Conservation (phyloP, 805 yeast genomes). For the Clavispora carvajalis region DNA sequence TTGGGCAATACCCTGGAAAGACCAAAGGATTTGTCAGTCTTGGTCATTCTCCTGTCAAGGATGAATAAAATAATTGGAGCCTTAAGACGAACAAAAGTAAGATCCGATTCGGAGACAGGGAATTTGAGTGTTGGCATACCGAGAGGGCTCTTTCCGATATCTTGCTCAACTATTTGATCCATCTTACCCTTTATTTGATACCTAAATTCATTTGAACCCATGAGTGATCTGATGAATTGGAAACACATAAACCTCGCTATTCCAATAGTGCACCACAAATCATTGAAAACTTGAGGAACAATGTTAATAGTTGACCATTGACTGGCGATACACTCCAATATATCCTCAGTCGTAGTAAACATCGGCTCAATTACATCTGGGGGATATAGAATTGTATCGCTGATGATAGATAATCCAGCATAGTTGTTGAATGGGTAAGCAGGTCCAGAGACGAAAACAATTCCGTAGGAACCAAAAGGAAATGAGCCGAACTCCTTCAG, state of each 20-base stretch:
- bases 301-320: conserved; percentile 96
- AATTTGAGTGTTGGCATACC: conserved; percentile 61
- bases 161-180: conserved; percentile 65
- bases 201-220: conserved; percentile 82
- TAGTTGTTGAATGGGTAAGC: conserved; percentile 41
- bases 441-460: conserved; percentile 56
- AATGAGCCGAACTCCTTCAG: conserved; percentile 88
- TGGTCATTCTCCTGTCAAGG: conserved; percentile 88
- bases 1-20: conserved; percentile 87
- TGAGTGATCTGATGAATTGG: conserved; percentile 59
- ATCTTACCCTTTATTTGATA: conserved; percentile 61
- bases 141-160: conserved; percentile 76
- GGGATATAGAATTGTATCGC: conserved; percentile 62
- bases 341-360: conserved; percentile 57
- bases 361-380: conserved; percentile 75
- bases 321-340: conserved; percentile 67
- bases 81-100: conserved; percentile 68
- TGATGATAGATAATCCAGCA: conserved; percentile 65
- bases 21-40: conserved; percentile 92
- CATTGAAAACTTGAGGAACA: conserved; percentile 71
- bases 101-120: conserved; percentile 59
- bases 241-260: conserved; percentile 78
- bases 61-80: conserved; percentile 83
- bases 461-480: conserved; percentile 78
- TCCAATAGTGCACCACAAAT: conserved; percentile 87